phyloP scores from a whole-genome alignment of 805 yeast species.

The Cyberlindnera mississippiensis region DNA sequence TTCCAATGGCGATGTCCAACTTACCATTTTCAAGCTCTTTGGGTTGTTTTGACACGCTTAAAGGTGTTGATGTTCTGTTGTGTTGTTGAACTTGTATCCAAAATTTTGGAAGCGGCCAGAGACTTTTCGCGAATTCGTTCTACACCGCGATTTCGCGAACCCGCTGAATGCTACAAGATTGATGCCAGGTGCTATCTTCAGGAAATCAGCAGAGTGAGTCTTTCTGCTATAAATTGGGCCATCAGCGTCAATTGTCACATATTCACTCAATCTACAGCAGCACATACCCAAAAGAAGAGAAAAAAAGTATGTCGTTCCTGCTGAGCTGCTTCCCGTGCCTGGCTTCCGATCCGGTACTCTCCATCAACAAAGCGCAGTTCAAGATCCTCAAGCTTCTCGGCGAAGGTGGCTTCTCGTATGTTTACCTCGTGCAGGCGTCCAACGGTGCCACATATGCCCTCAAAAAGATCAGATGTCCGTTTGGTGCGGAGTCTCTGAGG shows the following conservation, averaged over 20 bases:
- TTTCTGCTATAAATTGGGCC: no score
- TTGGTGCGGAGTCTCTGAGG: slow-evolving; percentile 72
- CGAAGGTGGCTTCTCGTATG: slow-evolving; percentile 88
- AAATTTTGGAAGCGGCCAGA: no score
- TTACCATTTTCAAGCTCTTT: slow-evolving; percentile 10
- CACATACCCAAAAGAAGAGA: no score
- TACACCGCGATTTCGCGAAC: no score
- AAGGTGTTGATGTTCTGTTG: no score
- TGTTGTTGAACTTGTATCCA: no score
- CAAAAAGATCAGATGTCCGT: slow-evolving; percentile 84
- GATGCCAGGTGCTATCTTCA: no score
- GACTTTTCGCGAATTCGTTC: no score
- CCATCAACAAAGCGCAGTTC: slow-evolving; percentile 59
- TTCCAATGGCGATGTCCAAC: background rate
- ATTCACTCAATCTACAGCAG: no score
- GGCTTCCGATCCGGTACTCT: slow-evolving; percentile 48
- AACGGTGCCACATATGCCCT: slow-evolving; percentile 59
- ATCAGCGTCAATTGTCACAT: no score
- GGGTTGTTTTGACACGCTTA: background rate
- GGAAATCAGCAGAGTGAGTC: no score
- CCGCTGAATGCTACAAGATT: no score
- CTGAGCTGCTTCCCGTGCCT: slow-evolving; percentile 24
- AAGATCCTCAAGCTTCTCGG: slow-evolving; percentile 70
- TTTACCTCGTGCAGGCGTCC: slow-evolving; percentile 62
- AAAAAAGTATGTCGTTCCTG: slow-evolving; percentile 10